phyloP scores from a whole-genome alignment of 2,329 filamentous ascomycete species.

The Macrophomina pseudophaseolina region DNA sequence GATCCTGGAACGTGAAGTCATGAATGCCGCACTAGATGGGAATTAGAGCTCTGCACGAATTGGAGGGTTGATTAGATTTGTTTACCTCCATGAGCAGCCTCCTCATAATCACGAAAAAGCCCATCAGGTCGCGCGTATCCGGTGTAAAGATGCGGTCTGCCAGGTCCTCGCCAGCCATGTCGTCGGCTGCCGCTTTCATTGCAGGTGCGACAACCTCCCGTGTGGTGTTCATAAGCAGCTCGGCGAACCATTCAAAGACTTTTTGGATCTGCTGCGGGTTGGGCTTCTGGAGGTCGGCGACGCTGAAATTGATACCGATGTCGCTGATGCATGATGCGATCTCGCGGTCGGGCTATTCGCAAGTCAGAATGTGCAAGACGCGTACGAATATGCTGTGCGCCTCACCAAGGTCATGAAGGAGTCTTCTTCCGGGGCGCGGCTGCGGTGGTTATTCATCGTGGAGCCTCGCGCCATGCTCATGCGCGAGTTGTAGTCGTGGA shows the following conservation, averaged over 20 bases:
- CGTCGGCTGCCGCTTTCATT: conserved; percentile 89
- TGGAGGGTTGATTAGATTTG: neutral
- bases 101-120: conserved; percentile 85
- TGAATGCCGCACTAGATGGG: conserved; percentile 77
- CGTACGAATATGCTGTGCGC: neutral
- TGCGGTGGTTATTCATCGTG: conserved; percentile 46
- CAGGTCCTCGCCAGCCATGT: conserved; percentile 77
- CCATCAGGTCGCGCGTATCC: conserved; percentile 93
- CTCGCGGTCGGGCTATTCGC: conserved; percentile 68
- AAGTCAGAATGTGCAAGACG: conserved; percentile 21
- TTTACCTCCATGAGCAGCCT: conserved; percentile 72
- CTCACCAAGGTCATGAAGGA: conserved; percentile 58
- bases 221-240: conserved; percentile 90
- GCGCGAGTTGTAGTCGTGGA: conserved; percentile 57
- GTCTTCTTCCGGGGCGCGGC: conserved; percentile 51
- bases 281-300: conserved; percentile 88
- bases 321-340: conserved; percentile 97
- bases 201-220: conserved; percentile 92
- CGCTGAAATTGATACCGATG: conserved; percentile 87
- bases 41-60: neutral
- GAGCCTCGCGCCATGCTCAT: conserved; percentile 56
- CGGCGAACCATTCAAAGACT: conserved; percentile 97
- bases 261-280: conserved; percentile 94
- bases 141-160: conserved; percentile 77
- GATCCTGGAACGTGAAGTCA: conserved; percentile 91